Evolutionary conservation across 495 filamentous ascomycete genomes (phyloP), one percentile per base, ranked within the genome.

Genomic region (Recurvomyces mirabilis): DNA sequence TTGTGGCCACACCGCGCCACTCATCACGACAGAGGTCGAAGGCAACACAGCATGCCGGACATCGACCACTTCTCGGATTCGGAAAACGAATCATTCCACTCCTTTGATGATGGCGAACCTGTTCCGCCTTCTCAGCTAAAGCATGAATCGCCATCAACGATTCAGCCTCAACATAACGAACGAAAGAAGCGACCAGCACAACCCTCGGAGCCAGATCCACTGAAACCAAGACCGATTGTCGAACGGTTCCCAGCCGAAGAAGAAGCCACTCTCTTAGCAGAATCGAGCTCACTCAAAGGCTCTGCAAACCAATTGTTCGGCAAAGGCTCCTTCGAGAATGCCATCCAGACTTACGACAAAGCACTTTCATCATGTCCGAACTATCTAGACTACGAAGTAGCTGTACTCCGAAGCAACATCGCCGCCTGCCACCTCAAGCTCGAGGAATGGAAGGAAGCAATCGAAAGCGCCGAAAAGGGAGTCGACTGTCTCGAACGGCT

Each of bases 391-490:
- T 91, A 83, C 66, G 87, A 94, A 56, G 68, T 89, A 53, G 87
- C 91, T 17, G 84, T 94, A 10, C 70, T 95, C 11, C 78, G 77
- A 24, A 82, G 78, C 62, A 96, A 96, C 65, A 77, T 94, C 46
- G 72, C 89, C 3, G 91, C 87, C n/a, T 93, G 85, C 57, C 79
- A 94, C 48, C 57, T 95, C 47, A 93, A 93, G 59, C 68, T 94
- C 2, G 71, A 79, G 35, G 82, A 89, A 46, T 94, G 87, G 79
- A 91, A 91, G 49, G 78, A 79, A 7, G 84, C 86, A 5, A 69
- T 88, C 31, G 79, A 79, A 23, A 65, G 73, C 15, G 89, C 91
- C 12, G 82, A 75, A 0, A 66, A 73, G 5, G 80, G 84, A 17
- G 60, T 98, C 3, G 81, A 89, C 14, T 68, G 73, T 2, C 63